A percentile compares a stretch with the other conserved stretches of the same genome.
These are phyloP conservation scores for Arthroderma uncinatum DNA, from an alignment of 2,329 filamentous ascomycete genomes.

Conservation along the genomic window DNA sequence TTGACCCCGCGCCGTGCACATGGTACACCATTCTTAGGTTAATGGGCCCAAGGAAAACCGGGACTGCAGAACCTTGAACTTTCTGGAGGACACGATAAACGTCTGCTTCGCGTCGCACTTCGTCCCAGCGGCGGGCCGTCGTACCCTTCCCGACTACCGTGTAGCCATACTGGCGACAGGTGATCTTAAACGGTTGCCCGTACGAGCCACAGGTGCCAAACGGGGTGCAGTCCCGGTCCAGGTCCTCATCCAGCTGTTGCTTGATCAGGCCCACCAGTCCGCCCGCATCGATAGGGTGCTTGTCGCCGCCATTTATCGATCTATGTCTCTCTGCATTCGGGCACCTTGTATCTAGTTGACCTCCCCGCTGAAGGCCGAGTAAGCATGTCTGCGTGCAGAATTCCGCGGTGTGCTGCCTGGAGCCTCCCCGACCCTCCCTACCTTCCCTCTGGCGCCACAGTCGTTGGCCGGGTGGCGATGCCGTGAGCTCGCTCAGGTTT, in stretches of 20 bases:
- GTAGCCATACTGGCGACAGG: no score
- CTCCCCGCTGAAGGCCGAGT: constrained; percentile 11
- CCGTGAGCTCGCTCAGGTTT: no score
- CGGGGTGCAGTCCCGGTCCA: no score
- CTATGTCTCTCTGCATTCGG: constrained; percentile 30
- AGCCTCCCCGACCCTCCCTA: constrained; percentile 3
- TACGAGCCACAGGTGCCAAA: no score
- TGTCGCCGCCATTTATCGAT: constrained; percentile 8
- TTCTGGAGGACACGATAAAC: constrained; percentile 16
- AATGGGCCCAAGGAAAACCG: constrained; percentile 22
- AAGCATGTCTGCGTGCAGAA: constrained; percentile 12
- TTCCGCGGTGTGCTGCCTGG: background rate
- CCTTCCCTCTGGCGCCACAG: background rate
- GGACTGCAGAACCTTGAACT: constrained; percentile 21
- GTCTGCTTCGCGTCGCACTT: no score
- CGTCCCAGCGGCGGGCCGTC: no score
- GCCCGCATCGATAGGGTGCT: no score
- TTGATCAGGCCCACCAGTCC: no score
- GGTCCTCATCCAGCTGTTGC: no score
- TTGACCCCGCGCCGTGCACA: constrained; percentile 18
- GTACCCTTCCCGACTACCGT: no score
- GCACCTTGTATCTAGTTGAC: constrained; percentile 22
- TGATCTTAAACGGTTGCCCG: no score
- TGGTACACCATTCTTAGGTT: constrained; percentile 20
- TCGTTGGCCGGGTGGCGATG: constrained; percentile 10